Evolutionary conservation across 148 eudicot species (phyloP).

Genomic region (Chenopodium album): DNA sequence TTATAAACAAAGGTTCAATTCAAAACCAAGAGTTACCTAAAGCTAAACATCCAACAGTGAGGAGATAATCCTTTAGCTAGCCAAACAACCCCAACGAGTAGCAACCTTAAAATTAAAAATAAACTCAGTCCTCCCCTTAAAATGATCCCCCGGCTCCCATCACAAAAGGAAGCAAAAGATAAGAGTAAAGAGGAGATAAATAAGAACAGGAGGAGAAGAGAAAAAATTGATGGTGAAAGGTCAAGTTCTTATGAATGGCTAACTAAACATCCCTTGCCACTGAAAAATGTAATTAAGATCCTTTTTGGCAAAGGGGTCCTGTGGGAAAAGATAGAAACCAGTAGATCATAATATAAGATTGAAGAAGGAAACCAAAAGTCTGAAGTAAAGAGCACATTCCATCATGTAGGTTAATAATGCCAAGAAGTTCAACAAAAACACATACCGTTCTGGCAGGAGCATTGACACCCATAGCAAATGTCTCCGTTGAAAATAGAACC

Average conservation of each 20-base stretch:
- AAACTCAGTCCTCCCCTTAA: neutral
- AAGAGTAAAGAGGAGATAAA: too few species aligned
- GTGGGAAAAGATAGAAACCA: neutral
- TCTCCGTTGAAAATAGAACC: slow-evolving; percentile 98
- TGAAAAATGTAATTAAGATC: neutral
- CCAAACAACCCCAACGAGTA: neutral
- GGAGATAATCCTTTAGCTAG: neutral
- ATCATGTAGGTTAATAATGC: neutral
- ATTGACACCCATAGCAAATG: slow-evolving; percentile 99
- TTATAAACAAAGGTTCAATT: neutral
- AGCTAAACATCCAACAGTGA: neutral
- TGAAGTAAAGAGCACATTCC: neutral
- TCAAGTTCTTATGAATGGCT: neutral
- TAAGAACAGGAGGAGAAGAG: too few species aligned
- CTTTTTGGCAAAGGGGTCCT: neutral
- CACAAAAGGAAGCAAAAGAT: neutral
- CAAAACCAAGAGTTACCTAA: neutral
- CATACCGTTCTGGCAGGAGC: slow-evolving; percentile 99
- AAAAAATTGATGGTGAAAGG: neutral
- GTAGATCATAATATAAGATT: neutral
- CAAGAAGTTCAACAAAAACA: slow-evolving; percentile 13
- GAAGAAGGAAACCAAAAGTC: neutral
- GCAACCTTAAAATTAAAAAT: neutral
- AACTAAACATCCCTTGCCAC: neutral
- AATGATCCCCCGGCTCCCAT: neutral